Evolutionary conservation across 305 asterid species (phyloP).

Genomic region (Solanum hybrid): DNA sequence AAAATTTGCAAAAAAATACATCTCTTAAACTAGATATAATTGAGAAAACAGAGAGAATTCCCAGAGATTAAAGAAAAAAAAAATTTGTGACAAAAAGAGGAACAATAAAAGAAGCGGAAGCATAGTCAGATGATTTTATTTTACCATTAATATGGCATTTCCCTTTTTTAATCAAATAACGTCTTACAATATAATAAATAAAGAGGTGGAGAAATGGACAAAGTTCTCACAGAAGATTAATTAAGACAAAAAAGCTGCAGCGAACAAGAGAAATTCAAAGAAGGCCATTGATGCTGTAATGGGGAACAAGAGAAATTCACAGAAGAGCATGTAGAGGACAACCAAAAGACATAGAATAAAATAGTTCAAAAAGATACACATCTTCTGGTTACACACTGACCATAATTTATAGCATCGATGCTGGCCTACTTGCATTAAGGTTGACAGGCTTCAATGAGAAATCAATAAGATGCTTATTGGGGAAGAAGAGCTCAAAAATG

Average conservation of each 20-base stretch:
- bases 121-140: not conserved
- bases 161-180: not conserved
- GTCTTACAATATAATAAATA: not conserved
- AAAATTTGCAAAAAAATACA: not conserved
- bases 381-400: not conserved
- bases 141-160: not conserved
- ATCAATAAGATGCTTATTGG: not conserved
- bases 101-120: not conserved
- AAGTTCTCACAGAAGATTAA: not conserved
- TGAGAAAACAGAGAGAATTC: not conserved
- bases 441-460: not conserved
- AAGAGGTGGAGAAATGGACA: not conserved
- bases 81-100: not conserved
- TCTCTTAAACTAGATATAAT: not conserved
- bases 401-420: too few relatives aligned
- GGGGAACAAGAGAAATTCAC: not conserved
- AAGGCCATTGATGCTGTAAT: not conserved
- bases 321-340: not conserved
- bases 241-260: not conserved
- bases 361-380: not conserved
- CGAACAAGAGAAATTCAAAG: not conserved
- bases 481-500: not conserved
- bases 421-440: too few relatives aligned
- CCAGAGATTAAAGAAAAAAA: not conserved
- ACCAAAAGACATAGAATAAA: not conserved